Evolutionary conservation across 148 eudicot species (phyloP).

Genomic region (Suaeda aralocaspica): DNA sequence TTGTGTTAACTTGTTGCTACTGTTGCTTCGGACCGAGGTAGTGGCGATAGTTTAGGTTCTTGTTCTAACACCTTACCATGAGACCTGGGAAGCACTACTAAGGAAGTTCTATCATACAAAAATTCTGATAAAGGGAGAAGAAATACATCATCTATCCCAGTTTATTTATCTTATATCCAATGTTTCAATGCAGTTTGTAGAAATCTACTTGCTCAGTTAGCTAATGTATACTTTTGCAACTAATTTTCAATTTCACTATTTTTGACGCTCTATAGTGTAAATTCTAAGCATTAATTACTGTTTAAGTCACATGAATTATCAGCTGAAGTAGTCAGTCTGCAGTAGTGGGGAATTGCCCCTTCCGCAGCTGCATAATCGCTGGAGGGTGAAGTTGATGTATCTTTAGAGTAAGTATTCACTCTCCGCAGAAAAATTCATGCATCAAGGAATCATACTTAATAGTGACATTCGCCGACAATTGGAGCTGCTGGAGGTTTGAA

Average conservation of each 20-base stretch:
- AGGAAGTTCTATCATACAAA: background rate
- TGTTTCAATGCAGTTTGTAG: background rate
- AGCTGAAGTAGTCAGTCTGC: background rate
- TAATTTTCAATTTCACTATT: background rate
- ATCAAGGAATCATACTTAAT: no score
- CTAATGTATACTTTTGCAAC: background rate
- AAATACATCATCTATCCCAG: background rate
- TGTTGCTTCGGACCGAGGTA: no score
- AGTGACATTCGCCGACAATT: no score
- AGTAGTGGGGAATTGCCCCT: background rate
- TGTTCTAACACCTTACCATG: background rate
- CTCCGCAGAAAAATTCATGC: no score
- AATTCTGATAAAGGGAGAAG: background rate
- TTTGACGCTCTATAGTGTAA: background rate
- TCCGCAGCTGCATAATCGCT: no score
- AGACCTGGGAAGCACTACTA: no score
- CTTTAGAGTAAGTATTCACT: no score
- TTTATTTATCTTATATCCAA: background rate
- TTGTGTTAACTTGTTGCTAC: constrained; percentile 4
- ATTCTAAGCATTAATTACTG: background rate
- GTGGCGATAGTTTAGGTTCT: background rate
- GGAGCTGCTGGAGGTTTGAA: no score
- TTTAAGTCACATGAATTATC: background rate
- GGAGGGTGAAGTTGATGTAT: no score
- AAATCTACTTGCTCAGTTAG: background rate